Evolutionary conservation across 495 filamentous ascomycete genomes (phyloP), one percentile per base, ranked within the genome.

Genomic region (Aspergillus saccharolyticus): DNA sequence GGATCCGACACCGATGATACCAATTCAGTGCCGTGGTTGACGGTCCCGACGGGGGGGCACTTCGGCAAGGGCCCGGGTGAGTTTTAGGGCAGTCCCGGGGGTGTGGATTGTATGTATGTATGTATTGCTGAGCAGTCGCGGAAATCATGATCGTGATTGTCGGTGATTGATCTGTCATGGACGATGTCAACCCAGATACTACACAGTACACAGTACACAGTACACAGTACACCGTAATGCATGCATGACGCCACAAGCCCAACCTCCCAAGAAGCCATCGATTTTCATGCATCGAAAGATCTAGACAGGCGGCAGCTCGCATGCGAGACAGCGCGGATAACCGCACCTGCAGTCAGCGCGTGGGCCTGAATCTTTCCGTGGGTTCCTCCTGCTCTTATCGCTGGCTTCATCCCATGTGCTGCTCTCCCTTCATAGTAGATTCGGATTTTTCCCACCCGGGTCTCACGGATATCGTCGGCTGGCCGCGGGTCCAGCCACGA

Each of bases 11-110:
- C 64, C 1, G 58, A 59, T 19, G 66, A 69, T 60, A 43, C 59
- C 1, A 61, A 66, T 0, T 63, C 59, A 0, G 56, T 63, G n/a
- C 66, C 66, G 3, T 69, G 62, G 58, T 43, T 64, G 53, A 62
- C 47, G 12, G 66, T 66, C 10, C 39, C 63, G 9, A 15, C 53
- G 1, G 64, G 64, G n/a, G 61, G 63, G 30, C 57, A 68, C 59
- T 74, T 73, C 58, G 65, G 64, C 2, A 65, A 63, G 28, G 65
- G 65, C 9, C 65, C 60, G 1, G 65, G 65, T 0, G 57, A 65
- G 55, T 65, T 67, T 24, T 66, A 54, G 55, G 58, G 22, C 33
- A 39, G 5, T 12, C 2, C 33, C 33, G 33, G 2, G 33, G 33
- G 25, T 3, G 25, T 9, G 25, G 25, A 28, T 9, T 28, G 9